A percentile compares a stretch with the other conserved stretches of the same genome.
These are phyloP conservation scores for Hypoxylon rubiginosum DNA, from an alignment of 2,329 filamentous ascomycete species.

Conservation along the genomic window DNA sequence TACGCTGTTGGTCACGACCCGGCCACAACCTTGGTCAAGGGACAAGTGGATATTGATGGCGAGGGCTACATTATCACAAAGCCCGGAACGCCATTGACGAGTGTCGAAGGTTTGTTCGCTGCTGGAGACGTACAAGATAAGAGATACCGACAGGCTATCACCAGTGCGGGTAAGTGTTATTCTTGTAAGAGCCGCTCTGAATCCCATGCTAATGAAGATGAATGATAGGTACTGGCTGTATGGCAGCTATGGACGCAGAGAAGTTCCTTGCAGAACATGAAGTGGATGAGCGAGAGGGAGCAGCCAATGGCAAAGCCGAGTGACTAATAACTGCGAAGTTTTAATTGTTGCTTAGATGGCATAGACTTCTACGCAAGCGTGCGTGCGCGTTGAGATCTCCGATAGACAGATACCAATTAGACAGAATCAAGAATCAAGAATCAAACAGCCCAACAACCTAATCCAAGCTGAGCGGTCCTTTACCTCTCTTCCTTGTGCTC, in stretches of 20 bases:
- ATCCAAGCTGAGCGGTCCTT: neutral
- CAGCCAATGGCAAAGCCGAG: constrained; percentile 50
- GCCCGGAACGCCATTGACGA: constrained; percentile 90
- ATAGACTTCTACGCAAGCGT: constrained; percentile 30
- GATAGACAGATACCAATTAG: constrained; percentile 43
- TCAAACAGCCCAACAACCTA: neutral
- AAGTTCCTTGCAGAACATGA: constrained; percentile 88
- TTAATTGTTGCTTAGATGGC: constrained; percentile 12
- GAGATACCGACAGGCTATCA: constrained; percentile 97
- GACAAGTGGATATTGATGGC: constrained; percentile 86
- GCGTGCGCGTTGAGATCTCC: constrained; percentile 15
- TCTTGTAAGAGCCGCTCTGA: neutral
- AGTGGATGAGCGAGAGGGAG: constrained; percentile 59
- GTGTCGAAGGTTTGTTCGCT: constrained; percentile 91
- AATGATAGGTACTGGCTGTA: constrained; percentile 83
- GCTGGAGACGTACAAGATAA: constrained; percentile 99
- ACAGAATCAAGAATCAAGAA: constrained; percentile 30
- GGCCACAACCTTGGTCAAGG: constrained; percentile 90
- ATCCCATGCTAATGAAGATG: constrained; percentile 30
- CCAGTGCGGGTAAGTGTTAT: constrained; percentile 83
- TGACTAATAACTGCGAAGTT: constrained; percentile 27
- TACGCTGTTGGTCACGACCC: constrained; percentile 98
- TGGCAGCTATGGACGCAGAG: constrained; percentile 95
- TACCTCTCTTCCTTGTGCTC: too few relatives aligned
- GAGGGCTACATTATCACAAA: constrained; percentile 93